Conservation (phyloP, 495 filamentous ascomycete species). For the Aspergillus sclerotiicarbonarius region DNA sequence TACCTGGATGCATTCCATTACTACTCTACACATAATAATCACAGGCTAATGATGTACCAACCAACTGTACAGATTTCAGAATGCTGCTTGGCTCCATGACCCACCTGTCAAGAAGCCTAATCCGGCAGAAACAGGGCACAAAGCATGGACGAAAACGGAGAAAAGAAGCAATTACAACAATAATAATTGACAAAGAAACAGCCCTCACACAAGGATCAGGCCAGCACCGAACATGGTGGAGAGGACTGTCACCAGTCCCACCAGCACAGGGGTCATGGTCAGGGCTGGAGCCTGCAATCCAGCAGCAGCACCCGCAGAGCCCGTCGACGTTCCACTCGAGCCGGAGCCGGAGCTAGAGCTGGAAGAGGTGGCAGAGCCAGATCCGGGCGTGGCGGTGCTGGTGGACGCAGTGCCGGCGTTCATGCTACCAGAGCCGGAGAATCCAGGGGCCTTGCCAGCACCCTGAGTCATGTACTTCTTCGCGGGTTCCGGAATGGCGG, state of each 20-base stretch:
- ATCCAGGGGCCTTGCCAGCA: slow-evolving; percentile 70
- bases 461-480: slow-evolving; percentile 68
- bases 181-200: slow-evolving; percentile 12
- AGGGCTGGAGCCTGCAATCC: slow-evolving; percentile 42
- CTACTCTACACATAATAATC: not conserved
- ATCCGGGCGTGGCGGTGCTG: slow-evolving; percentile 61
- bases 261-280: slow-evolving; percentile 52
- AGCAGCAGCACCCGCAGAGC: slow-evolving; percentile 44
- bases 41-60: not conserved
- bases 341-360: slow-evolving; percentile 5
- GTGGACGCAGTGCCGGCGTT: slow-evolving; percentile 60
- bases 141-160: not conserved
- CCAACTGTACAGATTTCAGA: not conserved
- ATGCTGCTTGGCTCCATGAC: not conserved
- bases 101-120: not conserved
- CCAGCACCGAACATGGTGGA: slow-evolving; percentile 66
- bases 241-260: slow-evolving; percentile 52
- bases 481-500: slow-evolving; percentile 69
- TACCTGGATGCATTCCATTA: not conserved
- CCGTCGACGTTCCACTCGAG: not conserved
- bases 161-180: not conserved
- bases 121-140: not conserved
- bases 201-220: slow-evolving; percentile 43
- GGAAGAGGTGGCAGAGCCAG: slow-evolving; percentile 39
- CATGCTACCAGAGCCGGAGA: slow-evolving; percentile 71